Percentiles rank a stretch among this genome's conserved stretches.
These are phyloP conservation scores for Botrytis paeoniae DNA, from an alignment of 2,329 filamentous ascomycete species.

Conservation along the genomic window DNA sequence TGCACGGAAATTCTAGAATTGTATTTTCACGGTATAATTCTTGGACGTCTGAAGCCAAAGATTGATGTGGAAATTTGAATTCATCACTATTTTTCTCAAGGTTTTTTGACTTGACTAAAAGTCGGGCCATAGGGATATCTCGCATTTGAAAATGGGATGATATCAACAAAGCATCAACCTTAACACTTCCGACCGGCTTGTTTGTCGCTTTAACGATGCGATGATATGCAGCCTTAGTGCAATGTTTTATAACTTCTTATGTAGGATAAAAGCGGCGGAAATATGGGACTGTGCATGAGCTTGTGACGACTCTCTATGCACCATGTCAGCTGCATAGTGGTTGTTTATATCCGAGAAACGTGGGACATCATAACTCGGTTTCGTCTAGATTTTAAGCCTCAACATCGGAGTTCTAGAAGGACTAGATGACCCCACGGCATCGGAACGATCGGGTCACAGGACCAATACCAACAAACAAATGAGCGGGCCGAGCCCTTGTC, in stretches of 20 bases:
- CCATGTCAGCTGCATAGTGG: not conserved
- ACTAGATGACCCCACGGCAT: not conserved
- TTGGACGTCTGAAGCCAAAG: not conserved
- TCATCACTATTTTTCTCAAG: not conserved
- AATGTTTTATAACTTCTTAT: not conserved
- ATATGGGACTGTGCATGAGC: not conserved
- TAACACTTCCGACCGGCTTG: not conserved
- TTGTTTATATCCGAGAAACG: not conserved
- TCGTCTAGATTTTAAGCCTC: not conserved
- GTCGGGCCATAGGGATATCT: not conserved
- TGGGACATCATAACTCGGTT: not conserved
- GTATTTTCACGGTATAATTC: not conserved
- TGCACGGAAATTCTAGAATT: not conserved
- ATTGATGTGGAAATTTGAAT: not conserved
- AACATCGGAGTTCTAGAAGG: not conserved
- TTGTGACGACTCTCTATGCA: not conserved
- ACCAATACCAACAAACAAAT: not conserved
- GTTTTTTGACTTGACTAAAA: not conserved
- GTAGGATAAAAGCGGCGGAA: not conserved
- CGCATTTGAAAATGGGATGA: not conserved
- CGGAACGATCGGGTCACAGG: not conserved
- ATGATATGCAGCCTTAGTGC: not conserved
- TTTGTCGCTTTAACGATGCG: not conserved
- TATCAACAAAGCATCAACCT: not conserved
- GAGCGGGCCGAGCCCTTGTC: not conserved